These are phyloP conservation scores for Xylariaceae sp. DNA, from an alignment of 2,329 filamentous ascomycete species.

Conservation along the genomic window DNA sequence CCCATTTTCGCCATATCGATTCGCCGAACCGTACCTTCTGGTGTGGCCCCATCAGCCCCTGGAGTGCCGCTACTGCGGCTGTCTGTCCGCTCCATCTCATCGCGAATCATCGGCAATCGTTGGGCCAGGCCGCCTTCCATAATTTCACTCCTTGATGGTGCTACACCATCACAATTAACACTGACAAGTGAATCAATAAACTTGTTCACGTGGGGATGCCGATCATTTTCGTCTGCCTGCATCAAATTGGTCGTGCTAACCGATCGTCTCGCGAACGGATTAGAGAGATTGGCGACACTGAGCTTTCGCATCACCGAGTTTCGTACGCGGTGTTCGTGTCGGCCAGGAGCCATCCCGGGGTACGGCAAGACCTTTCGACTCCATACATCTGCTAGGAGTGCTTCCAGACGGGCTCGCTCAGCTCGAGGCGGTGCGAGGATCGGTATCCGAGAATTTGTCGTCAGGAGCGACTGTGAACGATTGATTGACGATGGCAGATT, in stretches of 20 bases:
- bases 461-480: constrained; percentile 74
- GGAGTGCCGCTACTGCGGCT: constrained; percentile 19
- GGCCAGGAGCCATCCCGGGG: constrained; percentile 68
- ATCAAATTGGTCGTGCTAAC: constrained; percentile 45
- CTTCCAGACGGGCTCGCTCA: constrained; percentile 73
- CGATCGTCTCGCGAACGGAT: constrained; percentile 68
- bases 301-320: constrained; percentile 85
- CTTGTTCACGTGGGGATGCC: constrained; percentile 19
- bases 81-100: constrained; percentile 27
- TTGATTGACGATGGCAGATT: constrained; percentile 53
- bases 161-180: constrained; percentile 22
- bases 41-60: constrained; percentile 9
- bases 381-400: constrained; percentile 72
- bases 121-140: constrained; percentile 19
- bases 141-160: constrained; percentile 12
- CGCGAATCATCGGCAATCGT: constrained; percentile 31
- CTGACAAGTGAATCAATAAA: constrained; percentile 24
- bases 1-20: constrained; percentile 23
- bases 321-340: constrained; percentile 65
- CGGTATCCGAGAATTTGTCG: constrained; percentile 59
- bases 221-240: constrained; percentile 30
- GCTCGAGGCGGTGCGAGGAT: constrained; percentile 68
- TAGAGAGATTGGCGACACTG: constrained; percentile 73
- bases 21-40: constrained; percentile 26
- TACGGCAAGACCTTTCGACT: constrained; percentile 75